A percentile compares a stretch with the other conserved stretches of the same genome.
Conservation (phyloP, 331 rosid genomes). For the Malus hybrid region DNA sequence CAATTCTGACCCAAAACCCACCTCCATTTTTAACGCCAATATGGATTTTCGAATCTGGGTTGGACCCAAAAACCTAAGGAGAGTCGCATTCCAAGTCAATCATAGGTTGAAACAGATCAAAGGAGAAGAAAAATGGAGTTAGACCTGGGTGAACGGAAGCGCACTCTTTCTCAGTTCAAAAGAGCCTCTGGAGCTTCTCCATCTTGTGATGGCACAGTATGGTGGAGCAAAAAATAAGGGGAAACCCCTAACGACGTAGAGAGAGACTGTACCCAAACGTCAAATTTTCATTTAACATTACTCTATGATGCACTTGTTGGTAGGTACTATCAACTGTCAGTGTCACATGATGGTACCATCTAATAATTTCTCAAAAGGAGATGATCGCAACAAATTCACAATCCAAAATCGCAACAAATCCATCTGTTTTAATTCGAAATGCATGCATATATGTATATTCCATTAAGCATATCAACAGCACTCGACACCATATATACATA, state of each 20-base stretch:
- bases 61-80: constrained; percentile 20
- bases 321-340: too few species aligned
- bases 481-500: too few species aligned
- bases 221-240: constrained; percentile 20
- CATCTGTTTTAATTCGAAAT: too few species aligned
- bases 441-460: too few species aligned
- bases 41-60: constrained; percentile 22
- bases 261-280: too few species aligned
- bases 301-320: too few species aligned
- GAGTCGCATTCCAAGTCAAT: constrained; percentile 43
- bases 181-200: constrained; percentile 69
- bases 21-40: constrained; percentile 24
- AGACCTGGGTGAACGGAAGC: constrained; percentile 33
- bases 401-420: not conserved
- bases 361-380: too few species aligned
- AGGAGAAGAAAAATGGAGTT: constrained; percentile 30
- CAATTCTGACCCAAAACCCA: constrained; percentile 17
- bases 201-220: constrained; percentile 80
- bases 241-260: too few species aligned
- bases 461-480: too few species aligned
- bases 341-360: too few species aligned
- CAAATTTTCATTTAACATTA: too few species aligned
- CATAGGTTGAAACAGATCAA: constrained; percentile 61
- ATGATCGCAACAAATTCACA: not conserved
- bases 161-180: constrained; percentile 62